Percentiles rank a stretch among this genome's conserved stretches.
Conservation (phyloP, 441 rosid species). For the Codiaeum variegatum region DNA sequence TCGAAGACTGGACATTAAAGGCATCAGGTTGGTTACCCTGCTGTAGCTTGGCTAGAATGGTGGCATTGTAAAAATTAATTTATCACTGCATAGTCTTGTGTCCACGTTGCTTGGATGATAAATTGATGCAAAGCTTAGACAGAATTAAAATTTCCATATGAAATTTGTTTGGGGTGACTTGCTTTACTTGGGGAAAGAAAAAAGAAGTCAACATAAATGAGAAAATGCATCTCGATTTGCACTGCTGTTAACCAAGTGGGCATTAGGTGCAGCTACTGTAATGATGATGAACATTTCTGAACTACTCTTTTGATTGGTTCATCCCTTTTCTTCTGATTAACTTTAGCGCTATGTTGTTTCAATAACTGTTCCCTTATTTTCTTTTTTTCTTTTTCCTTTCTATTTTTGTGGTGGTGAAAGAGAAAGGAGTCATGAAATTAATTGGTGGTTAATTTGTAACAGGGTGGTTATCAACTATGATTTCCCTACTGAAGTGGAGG, state of each 20-base stretch:
- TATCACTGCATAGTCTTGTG: too few relatives aligned
- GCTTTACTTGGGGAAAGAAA: background rate
- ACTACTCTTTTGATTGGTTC: background rate
- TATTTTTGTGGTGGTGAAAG: background rate
- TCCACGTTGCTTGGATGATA: background rate
- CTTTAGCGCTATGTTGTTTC: too few relatives aligned
- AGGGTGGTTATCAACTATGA: slow-evolving; percentile 93
- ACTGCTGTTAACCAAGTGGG: background rate
- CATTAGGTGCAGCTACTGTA: background rate
- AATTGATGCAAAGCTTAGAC: background rate
- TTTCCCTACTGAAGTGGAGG: slow-evolving; percentile 92
- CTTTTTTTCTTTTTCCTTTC: background rate
- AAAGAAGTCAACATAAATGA: background rate
- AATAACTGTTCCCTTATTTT: background rate
- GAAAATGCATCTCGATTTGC: background rate
- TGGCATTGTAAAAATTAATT: background rate
- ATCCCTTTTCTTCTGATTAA: too few relatives aligned
- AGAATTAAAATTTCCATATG: background rate
- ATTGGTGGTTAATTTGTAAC: slow-evolving; percentile 18
- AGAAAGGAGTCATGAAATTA: background rate
- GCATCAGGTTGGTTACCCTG: slow-evolving; percentile 52
- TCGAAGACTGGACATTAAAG: slow-evolving; percentile 91
- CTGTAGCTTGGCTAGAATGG: background rate
- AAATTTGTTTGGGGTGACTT: background rate
- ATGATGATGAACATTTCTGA: background rate